Evolutionary conservation across 768 basidiomycete species (phyloP).

Genomic region (Leccinellum albellum): DNA sequence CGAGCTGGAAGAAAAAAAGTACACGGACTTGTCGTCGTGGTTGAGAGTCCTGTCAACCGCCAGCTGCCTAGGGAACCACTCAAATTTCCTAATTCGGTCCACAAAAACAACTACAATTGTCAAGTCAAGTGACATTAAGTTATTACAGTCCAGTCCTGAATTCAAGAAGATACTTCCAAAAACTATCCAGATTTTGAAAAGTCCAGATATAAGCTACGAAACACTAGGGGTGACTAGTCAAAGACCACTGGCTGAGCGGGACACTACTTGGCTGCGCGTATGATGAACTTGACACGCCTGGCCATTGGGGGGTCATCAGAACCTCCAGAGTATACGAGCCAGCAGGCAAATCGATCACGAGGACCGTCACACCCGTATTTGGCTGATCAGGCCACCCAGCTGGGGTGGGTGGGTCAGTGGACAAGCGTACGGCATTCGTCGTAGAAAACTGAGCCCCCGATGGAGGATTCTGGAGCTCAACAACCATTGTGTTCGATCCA

Average conservation of each 20-base stretch:
- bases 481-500: constrained; percentile 61
- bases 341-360: constrained; percentile 61
- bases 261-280: constrained; percentile 66
- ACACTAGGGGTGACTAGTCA: constrained; percentile 61
- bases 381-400: constrained; percentile 56
- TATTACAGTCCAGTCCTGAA: constrained; percentile 4
- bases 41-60: constrained; percentile 27
- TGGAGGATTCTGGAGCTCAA: constrained; percentile 65
- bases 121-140: not conserved
- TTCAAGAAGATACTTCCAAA: constrained; percentile 1
- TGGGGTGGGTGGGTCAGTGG: constrained; percentile 62
- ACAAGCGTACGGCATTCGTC: constrained; percentile 50
- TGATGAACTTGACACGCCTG: constrained; percentile 59
- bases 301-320: constrained; percentile 93
- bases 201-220: not conserved
- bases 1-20: constrained; percentile 10
- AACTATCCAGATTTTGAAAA: not conserved
- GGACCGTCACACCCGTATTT: constrained; percentile 77
- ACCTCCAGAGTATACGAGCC: constrained; percentile 80
- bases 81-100: constrained; percentile 14
- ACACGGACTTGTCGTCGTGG: not conserved
- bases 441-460: constrained; percentile 62
- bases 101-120: not conserved
- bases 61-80: constrained; percentile 13
- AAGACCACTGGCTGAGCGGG: constrained; percentile 66